phyloP scores from a whole-genome alignment of 352 stramenopile species.

The Phytophthora citricola region DNA sequence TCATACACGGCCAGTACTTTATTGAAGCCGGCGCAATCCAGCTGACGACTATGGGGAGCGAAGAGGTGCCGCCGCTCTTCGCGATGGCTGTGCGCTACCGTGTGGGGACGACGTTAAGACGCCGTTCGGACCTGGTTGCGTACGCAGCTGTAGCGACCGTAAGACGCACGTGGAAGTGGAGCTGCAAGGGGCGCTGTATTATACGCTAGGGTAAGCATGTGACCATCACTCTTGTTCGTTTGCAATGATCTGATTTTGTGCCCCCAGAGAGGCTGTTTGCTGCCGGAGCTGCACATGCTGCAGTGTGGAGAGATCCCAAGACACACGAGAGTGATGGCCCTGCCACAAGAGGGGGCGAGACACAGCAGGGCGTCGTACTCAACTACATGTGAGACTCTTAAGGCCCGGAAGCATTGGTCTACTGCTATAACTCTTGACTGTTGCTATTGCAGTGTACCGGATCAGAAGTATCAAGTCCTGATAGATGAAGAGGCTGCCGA shows the following conservation, averaged over 20 bases:
- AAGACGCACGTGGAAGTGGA: conserved; percentile 63
- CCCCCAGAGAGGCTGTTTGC: conserved; percentile 53
- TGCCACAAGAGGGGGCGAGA: background rate
- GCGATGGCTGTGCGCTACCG: conserved; percentile 73
- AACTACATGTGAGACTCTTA: conserved; percentile 32
- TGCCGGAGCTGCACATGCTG: conserved; percentile 76
- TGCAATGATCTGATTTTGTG: too few species aligned
- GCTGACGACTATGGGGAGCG: conserved; percentile 15
- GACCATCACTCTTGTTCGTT: too few species aligned
- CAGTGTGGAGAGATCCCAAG: conserved; percentile 72
- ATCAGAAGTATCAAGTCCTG: conserved; percentile 43
- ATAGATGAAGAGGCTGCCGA: background rate
- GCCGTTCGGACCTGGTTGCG: conserved; percentile 64
- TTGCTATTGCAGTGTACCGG: conserved; percentile 22
- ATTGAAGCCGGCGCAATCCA: conserved; percentile 19
- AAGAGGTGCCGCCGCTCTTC: conserved; percentile 73
- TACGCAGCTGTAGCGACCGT: conserved; percentile 52
- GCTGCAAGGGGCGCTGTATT: conserved; percentile 60
- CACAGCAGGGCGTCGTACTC: conserved; percentile 17
- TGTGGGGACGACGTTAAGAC: conserved; percentile 67
- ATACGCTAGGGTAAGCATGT: conserved; percentile 50
- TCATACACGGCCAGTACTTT: background rate
- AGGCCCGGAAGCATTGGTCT: background rate
- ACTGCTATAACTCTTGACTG: conserved; percentile 1
- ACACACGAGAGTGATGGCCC: conserved; percentile 48